Conservation (phyloP, 148 eudicot genomes). For the Vaccinium darrowii region DNA sequence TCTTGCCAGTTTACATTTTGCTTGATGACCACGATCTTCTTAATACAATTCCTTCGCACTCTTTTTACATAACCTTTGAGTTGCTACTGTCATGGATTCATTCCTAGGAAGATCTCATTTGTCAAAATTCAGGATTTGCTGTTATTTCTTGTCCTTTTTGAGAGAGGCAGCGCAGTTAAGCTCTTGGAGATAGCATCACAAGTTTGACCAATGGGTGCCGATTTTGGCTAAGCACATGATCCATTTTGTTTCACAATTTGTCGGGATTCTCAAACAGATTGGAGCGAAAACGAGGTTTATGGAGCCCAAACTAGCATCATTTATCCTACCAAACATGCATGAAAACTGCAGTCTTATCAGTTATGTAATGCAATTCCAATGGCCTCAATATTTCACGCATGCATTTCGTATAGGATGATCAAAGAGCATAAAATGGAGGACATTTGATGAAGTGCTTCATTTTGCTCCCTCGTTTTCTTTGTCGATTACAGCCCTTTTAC, state of each 20-base stretch:
- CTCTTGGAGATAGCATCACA: neutral
- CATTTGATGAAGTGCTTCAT: neutral
- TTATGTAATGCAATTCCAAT: neutral
- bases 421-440: neutral
- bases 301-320: neutral
- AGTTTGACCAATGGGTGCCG: neutral
- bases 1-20: neutral
- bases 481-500: neutral
- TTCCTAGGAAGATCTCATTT: neutral
- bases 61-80: neutral
- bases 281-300: conserved; percentile 34
- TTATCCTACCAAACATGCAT: neutral
- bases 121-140: neutral
- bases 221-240: neutral
- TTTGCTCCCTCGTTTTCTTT: neutral
- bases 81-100: neutral
- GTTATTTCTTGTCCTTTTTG: neutral
- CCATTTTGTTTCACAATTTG: conserved; percentile 8
- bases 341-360: neutral
- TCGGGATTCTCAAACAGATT: conserved; percentile 54
- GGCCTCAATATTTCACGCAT: neutral
- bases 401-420: neutral
- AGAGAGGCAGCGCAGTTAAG: neutral
- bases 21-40: neutral
- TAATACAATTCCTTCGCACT: neutral